Conservation (phyloP, 2,329 filamentous ascomycete species). For the Fusarium drepaniforme region DNA sequence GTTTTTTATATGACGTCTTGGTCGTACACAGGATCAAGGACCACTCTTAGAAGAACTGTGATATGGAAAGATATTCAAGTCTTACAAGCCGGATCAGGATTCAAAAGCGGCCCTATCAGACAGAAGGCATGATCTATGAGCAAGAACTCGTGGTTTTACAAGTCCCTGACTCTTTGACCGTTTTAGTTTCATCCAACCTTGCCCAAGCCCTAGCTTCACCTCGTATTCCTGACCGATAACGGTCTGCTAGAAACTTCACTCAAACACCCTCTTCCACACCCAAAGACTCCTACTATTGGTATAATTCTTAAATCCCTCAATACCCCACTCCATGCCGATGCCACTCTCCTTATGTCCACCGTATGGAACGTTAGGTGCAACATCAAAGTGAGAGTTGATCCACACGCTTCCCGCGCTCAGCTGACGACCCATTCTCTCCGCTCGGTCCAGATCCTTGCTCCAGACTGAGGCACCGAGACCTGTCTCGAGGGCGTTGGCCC, state of each 20-base stretch:
- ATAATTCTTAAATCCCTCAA: constrained; percentile 31
- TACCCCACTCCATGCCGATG: constrained; percentile 60
- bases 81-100: background rate
- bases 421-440: constrained; percentile 63
- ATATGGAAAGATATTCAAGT: background rate
- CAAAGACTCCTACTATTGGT: constrained; percentile 8
- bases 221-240: background rate
- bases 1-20: too few species aligned
- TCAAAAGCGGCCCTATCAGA: background rate
- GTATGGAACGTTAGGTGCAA: constrained; percentile 55
- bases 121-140: background rate
- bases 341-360: constrained; percentile 66
- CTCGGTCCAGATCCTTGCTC: constrained; percentile 63
- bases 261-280: background rate
- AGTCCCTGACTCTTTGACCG: background rate
- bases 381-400: constrained; percentile 65
- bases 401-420: constrained; percentile 71
- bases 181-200: background rate
- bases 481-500: constrained; percentile 65
- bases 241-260: background rate
- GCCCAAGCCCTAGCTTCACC: background rate
- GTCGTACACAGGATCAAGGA: too few species aligned
- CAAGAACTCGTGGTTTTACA: background rate
- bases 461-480: constrained; percentile 71
- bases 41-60: background rate